Conservation (phyloP, 257 asterid species). For the Gardenia jasminoides region DNA sequence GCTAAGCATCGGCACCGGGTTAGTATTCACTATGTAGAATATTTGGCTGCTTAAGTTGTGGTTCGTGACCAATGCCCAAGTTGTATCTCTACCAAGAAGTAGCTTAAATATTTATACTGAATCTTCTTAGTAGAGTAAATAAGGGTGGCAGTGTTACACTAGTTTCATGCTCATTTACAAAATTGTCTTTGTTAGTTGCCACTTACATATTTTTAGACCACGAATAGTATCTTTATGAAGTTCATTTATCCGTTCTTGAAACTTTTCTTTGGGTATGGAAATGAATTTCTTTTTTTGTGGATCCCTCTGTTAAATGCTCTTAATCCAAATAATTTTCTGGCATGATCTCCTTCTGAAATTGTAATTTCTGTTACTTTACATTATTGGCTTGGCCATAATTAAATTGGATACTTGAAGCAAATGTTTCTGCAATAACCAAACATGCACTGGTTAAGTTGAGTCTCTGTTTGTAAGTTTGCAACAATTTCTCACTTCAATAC, state of each 20-base stretch:
- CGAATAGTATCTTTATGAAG: background rate
- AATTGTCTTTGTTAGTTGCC: background rate
- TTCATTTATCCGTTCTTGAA: background rate
- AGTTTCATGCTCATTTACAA: background rate
- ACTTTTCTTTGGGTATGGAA: background rate
- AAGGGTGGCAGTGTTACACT: background rate
- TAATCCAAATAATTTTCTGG: background rate
- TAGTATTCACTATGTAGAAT: conserved; percentile 27
- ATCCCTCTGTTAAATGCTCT: too few species aligned
- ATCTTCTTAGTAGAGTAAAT: background rate
- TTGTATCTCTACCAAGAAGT: background rate
- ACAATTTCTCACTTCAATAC: background rate
- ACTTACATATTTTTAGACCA: background rate
- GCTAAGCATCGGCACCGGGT: conserved; percentile 98
- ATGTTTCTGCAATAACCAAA: background rate
- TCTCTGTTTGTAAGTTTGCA: background rate
- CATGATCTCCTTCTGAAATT: background rate
- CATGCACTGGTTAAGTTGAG: background rate
- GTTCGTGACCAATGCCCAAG: background rate
- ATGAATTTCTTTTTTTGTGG: background rate
- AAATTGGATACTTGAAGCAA: background rate
- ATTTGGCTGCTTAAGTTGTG: conserved; percentile 7
- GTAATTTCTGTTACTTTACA: background rate
- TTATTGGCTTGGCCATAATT: background rate
- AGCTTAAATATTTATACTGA: background rate